Base-by-base conservation (phyloP, 352 stramenopile species). In the Pythium folliculosum region DNA sequence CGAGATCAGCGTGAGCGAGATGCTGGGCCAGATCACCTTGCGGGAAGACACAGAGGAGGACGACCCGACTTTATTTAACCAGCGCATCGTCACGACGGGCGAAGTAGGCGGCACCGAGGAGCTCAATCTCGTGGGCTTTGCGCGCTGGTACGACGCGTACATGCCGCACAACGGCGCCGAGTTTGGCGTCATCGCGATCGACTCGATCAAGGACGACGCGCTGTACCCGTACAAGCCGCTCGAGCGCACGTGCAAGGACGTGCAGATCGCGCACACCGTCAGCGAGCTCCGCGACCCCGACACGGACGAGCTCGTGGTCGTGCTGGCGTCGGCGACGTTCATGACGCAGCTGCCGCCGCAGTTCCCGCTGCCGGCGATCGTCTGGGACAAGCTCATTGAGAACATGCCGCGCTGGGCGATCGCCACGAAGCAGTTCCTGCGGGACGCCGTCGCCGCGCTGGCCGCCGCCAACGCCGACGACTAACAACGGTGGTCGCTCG, bases 151-250 rank as follows among this genome's bases (percentile, higher is more conserved):
- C 60, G 63, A 70, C 14, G 22, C 40, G 23, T 70, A 54, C 54
- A 37, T 37, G 30, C 54, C 54, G 3, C 54, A 61, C 25, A 45
- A 61, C 30, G 60, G 50, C 25, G 16, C 60, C 3, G 50, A 54
- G 49, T 61, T 59, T n/a, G 75, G 59, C 38, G 72, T 83, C 50
- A 63, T 83, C 35, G 68, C 81, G 32, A 53, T 73, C 30, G 76
- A 83, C 53, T 78, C 70, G 27, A 76, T 86, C 1, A 70, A 86
- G 47, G 51, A 75, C 23, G 78, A 86, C 47, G 69, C 80, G 3
- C 61, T 80, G 27, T 76, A 83, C 27, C 76, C 78, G 23, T 86
- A 86, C 55, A 56, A 71, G 52, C 73, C 78, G 3, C 53, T 66
- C 37, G 67, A 77, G 38, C 78, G 78, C 27, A 71, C 73, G 22